Base-by-base conservation (phyloP, 257 asterid genomes). In the Cordia subcordata region DNA sequence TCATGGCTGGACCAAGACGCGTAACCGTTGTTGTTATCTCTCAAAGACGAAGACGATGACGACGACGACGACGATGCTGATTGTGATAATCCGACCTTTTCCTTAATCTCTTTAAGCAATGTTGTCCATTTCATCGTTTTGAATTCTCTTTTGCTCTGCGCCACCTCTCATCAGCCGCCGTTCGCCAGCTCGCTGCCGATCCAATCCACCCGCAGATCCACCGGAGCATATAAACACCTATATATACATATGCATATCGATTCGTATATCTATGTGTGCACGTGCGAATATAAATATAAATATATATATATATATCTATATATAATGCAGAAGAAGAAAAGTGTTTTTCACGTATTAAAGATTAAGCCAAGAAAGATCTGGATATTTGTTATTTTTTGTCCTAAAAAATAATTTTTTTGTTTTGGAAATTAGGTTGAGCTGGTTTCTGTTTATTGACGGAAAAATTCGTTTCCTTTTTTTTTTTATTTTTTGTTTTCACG, bases 41-140 rank as follows among this genome's bases (percentile, higher is more conserved):
- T 71, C 22, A 87, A 85, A 16, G 95, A 71, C 1, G 95, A 15
- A 57, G 72, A 20, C 2, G 73, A 76, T 53, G 87, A 60, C 4
- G 87, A 63, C 9, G 93, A 71, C 40, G 87, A 53, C 17, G 94
- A 67, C 14, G 88, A 63, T 42, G 87, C 72, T 61, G 93, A 5
- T 72, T 75, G 94, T 15, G 97, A 73, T 33, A 93, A 69, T 21
- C 99, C 99, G 53, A 93, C 99, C 77, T 89, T 93, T 71, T 93
- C 99, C 83, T 77, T 93, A 52, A 93, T 81, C 81, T 93, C 99
- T 80, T 86, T 89, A 77, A 93, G 94, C 90, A 93, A 83, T 83
- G 99, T 63, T 75, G 58, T 87, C 99, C 99, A 93, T 93, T 93
- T 93, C 99, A 93, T 93, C 92, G 86, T 86, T 22, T 14, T 20